These are phyloP conservation scores for Globisporangium heterothallicum DNA, from an alignment of 352 stramenopile species.

Conservation along the genomic window DNA sequence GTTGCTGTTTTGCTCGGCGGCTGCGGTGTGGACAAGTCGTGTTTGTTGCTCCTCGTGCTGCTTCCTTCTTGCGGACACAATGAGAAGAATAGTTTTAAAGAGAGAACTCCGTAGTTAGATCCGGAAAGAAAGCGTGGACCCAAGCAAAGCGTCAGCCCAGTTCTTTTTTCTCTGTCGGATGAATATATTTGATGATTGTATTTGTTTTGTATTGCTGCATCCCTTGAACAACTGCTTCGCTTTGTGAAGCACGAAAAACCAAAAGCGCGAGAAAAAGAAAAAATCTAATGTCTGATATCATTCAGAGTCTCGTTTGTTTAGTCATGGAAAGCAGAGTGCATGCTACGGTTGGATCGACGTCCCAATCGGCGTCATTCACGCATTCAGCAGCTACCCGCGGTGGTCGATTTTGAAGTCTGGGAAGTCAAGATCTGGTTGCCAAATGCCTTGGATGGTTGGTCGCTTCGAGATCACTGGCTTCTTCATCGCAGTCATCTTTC, in stretches of 20 bases:
- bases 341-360: background rate
- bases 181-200: constrained; percentile 21
- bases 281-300: background rate
- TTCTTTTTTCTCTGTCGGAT: constrained; percentile 2
- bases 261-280: background rate
- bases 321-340: background rate
- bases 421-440: constrained; percentile 83
- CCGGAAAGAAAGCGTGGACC: background rate
- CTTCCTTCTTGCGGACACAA: background rate
- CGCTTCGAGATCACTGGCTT: constrained; percentile 77
- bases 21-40: background rate
- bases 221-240: background rate
- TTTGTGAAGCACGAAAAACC: background rate
- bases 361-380: background rate
- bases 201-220: constrained; percentile 1
- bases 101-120: background rate
- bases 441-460: constrained; percentile 81
- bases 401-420: constrained; percentile 81
- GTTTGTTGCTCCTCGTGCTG: background rate
- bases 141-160: background rate
- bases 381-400: constrained; percentile 27
- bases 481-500: constrained; percentile 87
- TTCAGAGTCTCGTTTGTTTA: background rate
- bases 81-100: background rate
- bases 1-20: constrained; percentile 4